Evolutionary conservation across 345 rosid genomes (phyloP).

Genomic region (Ceriops tagal): DNA sequence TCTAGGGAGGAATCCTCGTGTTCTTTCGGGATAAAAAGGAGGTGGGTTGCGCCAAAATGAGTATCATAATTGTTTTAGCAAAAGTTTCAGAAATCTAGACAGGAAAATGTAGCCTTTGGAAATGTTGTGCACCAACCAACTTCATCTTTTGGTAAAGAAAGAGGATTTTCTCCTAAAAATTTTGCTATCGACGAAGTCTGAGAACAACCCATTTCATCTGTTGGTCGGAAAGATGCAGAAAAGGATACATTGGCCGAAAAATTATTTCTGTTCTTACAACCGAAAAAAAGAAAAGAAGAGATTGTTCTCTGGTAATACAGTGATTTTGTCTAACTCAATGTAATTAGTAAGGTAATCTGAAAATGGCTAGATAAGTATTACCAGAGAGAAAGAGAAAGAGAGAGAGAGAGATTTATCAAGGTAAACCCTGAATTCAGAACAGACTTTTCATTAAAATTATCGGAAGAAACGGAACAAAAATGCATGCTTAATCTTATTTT

Average conservation of each 20-base stretch:
- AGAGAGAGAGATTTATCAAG: neutral
- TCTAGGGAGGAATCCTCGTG: conserved; percentile 19
- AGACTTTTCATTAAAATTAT: neutral
- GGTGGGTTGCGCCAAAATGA: conserved; percentile 26
- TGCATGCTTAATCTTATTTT: neutral
- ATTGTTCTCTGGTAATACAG: neutral
- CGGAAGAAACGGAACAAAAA: neutral
- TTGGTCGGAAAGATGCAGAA: neutral
- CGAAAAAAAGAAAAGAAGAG: neutral
- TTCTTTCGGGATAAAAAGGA: conserved; percentile 28
- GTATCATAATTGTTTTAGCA: conserved; percentile 10
- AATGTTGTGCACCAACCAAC: conserved; percentile 14
- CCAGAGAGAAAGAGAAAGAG: neutral
- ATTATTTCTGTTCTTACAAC: neutral
- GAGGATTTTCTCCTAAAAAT: conserved; percentile 5
- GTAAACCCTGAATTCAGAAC: neutral
- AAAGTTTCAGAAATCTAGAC: conserved; percentile 3
- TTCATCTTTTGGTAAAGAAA: conserved; percentile 18
- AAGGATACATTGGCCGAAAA: neutral
- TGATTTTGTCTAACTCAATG: too few relatives aligned
- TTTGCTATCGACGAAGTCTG: conserved; percentile 4
- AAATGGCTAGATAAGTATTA: neutral
- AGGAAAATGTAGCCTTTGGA: conserved; percentile 18
- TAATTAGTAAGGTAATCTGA: neutral
- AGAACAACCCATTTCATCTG: conserved; percentile 22